Conservation (phyloP, 2,329 filamentous ascomycete species). For the Onygenales sp. region DNA sequence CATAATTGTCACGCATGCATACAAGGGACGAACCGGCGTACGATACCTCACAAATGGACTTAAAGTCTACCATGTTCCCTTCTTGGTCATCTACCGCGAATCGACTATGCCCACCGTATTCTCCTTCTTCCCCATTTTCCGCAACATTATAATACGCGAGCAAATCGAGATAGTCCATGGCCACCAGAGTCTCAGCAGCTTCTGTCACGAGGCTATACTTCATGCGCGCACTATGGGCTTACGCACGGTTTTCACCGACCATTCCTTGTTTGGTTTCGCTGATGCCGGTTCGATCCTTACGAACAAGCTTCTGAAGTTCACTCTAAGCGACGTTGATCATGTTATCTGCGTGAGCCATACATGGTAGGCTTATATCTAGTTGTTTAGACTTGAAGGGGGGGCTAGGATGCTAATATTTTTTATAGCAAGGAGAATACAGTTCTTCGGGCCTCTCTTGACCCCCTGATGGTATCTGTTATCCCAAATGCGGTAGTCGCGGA, state of each 20-base stretch:
- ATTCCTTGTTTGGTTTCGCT: slow-evolving; percentile 94
- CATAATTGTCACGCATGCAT: slow-evolving; percentile 92
- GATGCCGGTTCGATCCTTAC: slow-evolving; percentile 93
- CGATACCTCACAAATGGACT: slow-evolving; percentile 95
- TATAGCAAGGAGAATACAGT: slow-evolving; percentile 94
- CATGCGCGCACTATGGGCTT: slow-evolving; percentile 95
- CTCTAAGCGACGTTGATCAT: slow-evolving; percentile 91
- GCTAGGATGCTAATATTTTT: not conserved
- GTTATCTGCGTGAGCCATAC: slow-evolving; percentile 98
- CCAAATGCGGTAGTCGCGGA: slow-evolving; percentile 96
- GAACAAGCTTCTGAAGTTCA: slow-evolving; percentile 96
- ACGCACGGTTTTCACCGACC: slow-evolving; percentile 92
- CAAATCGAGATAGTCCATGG: slow-evolving; percentile 95
- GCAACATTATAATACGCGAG: slow-evolving; percentile 91
- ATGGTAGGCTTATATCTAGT: slow-evolving; percentile 49
- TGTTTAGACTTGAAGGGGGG: not conserved
- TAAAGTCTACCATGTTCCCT: slow-evolving; percentile 96
- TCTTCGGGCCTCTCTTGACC: slow-evolving; percentile 84
- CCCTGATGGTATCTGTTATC: slow-evolving; percentile 94
- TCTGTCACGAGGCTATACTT: slow-evolving; percentile 90
- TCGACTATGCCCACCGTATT: slow-evolving; percentile 94
- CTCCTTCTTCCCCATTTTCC: slow-evolving; percentile 95
- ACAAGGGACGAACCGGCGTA: slow-evolving; percentile 80
- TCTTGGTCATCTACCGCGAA: slow-evolving; percentile 89
- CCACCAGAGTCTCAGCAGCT: slow-evolving; percentile 85